A percentile compares a stretch with the other conserved stretches of the same genome.
These are phyloP conservation scores for Plasmodium ovale DNA, from an alignment of 169 alveolate species.

Conservation along the genomic window DNA sequence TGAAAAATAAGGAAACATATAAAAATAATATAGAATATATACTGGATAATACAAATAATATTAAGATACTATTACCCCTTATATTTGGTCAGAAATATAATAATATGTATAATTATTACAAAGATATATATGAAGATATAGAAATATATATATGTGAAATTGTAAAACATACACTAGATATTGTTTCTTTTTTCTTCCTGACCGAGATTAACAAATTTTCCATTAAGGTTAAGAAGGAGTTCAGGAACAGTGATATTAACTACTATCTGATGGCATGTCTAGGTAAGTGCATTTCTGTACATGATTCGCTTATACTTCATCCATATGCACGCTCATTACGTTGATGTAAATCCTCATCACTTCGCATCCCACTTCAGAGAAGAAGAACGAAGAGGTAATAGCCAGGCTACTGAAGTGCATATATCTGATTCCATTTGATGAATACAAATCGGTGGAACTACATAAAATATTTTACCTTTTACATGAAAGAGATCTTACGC, in stretches of 20 bases:
- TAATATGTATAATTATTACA: constrained; percentile 20
- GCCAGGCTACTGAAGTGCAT: constrained; percentile 39
- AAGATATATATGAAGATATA: not conserved
- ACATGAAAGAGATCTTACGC: constrained; percentile 16
- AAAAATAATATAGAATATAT: constrained; percentile 69
- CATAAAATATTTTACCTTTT: constrained; percentile 68
- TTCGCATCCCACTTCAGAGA: constrained; percentile 7
- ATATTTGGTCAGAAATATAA: constrained; percentile 74
- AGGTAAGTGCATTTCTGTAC: constrained; percentile 46
- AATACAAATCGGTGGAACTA: constrained; percentile 41
- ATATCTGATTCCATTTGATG: constrained; percentile 40
- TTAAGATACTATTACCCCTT: constrained; percentile 64
- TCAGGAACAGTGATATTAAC: constrained; percentile 50
- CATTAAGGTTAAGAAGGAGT: constrained; percentile 49
- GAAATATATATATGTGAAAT: constrained; percentile 26
- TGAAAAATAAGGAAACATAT: constrained; percentile 55
- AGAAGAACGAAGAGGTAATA: constrained; percentile 34
- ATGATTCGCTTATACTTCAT: not conserved
- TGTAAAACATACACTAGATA: constrained; percentile 28
- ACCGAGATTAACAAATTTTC: constrained; percentile 28
- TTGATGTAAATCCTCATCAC: not conserved
- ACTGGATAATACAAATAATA: constrained; percentile 52
- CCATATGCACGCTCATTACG: not conserved
- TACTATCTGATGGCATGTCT: constrained; percentile 45
- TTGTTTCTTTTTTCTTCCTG: constrained; percentile 41